These are phyloP conservation scores for Hygrophorus pudorinus DNA, from an alignment of 768 basidiomycete genomes.

Conservation along the genomic window DNA sequence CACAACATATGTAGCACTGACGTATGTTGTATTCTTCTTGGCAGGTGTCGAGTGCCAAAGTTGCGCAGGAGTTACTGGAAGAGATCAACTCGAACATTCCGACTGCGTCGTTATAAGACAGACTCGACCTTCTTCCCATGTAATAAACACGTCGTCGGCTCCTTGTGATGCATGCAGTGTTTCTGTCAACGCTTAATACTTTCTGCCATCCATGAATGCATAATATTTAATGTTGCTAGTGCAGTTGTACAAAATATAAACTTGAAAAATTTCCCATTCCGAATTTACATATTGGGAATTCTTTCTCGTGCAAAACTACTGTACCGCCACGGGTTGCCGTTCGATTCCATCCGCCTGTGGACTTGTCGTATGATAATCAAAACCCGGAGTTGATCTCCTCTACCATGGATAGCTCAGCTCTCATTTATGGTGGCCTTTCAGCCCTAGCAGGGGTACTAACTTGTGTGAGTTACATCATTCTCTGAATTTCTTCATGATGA, in stretches of 20 bases:
- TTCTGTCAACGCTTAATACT: not conserved
- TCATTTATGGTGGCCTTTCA: conserved; percentile 28
- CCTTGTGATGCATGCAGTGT: not conserved
- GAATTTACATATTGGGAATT: too few species aligned
- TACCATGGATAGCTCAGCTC: conserved; percentile 20
- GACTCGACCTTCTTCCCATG: too few species aligned
- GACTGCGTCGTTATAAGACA: conserved; percentile 17
- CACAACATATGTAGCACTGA: conserved; percentile 3
- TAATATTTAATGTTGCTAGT: too few species aligned
- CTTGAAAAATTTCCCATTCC: too few species aligned
- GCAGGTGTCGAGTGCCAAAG: conserved; percentile 60
- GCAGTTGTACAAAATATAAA: too few species aligned
- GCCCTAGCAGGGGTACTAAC: conserved; percentile 21
- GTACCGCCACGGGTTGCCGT: too few species aligned
- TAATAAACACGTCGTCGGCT: too few species aligned
- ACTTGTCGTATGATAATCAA: too few species aligned
- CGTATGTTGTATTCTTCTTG: not conserved
- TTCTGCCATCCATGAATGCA: too few species aligned
- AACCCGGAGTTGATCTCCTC: not conserved
- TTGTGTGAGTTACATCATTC: conserved; percentile 25
- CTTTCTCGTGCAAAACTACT: too few species aligned
- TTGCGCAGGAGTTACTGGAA: conserved; percentile 59
- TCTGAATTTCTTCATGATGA: conserved; percentile 36
- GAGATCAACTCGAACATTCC: conserved; percentile 43
- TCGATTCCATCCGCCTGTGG: too few species aligned